Conservation (phyloP, 2,329 filamentous ascomycete species). For the Podosphaera fusca region DNA sequence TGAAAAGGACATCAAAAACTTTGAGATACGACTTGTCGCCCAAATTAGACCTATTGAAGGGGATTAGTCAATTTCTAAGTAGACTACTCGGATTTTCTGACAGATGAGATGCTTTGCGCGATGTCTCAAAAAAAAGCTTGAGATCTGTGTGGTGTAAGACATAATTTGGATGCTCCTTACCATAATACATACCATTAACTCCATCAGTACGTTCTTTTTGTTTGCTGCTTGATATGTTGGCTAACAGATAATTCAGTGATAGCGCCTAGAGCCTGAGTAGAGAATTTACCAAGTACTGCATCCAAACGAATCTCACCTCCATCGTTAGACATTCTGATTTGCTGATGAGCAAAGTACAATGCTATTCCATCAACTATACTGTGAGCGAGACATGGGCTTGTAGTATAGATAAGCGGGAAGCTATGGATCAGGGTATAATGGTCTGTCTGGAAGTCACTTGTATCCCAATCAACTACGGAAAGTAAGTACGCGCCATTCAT, state of each 20-base stretch:
- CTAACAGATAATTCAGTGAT: background rate
- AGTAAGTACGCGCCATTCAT: no score
- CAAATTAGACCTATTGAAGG: conserved; percentile 20
- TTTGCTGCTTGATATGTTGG: background rate
- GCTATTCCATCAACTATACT: no score
- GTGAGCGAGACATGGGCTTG: no score
- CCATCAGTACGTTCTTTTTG: conserved; percentile 3
- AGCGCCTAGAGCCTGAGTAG: background rate
- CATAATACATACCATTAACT: conserved; percentile 5
- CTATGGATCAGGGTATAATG: no score
- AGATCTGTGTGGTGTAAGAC: conserved; percentile 10
- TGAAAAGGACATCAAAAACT: conserved; percentile 63
- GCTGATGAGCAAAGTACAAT: background rate
- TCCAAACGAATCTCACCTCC: conserved; percentile 5
- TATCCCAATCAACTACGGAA: no score
- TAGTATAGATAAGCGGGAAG: no score
- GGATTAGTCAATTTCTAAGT: conserved; percentile 4
- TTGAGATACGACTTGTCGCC: conserved; percentile 59
- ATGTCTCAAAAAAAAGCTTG: conserved; percentile 12
- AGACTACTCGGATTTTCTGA: conserved; percentile 4
- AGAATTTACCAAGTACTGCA: conserved; percentile 3
- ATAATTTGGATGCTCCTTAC: background rate
- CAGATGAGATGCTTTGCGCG: conserved; percentile 11
- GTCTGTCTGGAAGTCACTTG: no score
- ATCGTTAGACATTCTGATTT: background rate